Evolutionary conservation across 352 stramenopile genomes (phyloP).

Genomic region (Phytopythium chamaehyphon): DNA sequence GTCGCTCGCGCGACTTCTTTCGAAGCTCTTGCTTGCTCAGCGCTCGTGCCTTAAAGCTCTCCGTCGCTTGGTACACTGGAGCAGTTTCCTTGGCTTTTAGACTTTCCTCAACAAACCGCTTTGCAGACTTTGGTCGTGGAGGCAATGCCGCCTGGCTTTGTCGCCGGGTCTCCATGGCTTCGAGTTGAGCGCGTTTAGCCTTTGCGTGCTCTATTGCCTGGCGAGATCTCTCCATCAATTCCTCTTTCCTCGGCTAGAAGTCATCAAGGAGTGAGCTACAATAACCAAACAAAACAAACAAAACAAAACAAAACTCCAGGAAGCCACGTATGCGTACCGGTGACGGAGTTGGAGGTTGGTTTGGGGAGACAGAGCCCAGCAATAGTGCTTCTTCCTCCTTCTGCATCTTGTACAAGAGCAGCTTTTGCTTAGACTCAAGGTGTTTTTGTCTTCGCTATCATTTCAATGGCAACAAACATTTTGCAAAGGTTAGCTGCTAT

Average conservation of each 20-base stretch:
- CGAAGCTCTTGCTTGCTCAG: conserved; percentile 46
- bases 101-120: conserved; percentile 5
- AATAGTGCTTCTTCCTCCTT: conserved; percentile 61
- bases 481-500: no score
- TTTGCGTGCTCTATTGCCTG: conserved; percentile 57
- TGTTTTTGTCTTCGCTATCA: conserved; percentile 46
- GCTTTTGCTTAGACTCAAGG: conserved; percentile 72
- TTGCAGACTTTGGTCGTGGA: conserved; percentile 29
- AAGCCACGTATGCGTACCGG: conserved; percentile 16
- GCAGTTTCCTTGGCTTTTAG: conserved; percentile 6
- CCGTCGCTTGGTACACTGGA: conserved; percentile 38
- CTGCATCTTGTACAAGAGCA: conserved; percentile 69
- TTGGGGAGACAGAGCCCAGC: conserved; percentile 7
- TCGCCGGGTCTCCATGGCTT: conserved; percentile 32
- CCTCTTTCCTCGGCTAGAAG: conserved; percentile 33
- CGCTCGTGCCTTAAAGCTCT: conserved; percentile 45
- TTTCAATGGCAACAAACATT: no score
- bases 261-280: neutral
- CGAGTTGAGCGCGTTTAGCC: conserved; percentile 38
- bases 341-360: conserved; percentile 16
- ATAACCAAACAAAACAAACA: conserved; percentile 3
- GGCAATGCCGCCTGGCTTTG: conserved; percentile 35
- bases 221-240: conserved; percentile 43
- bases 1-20: conserved; percentile 24
- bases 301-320: neutral